Conservation (phyloP, 495 filamentous ascomycete genomes). For the Penicillium lagena region DNA sequence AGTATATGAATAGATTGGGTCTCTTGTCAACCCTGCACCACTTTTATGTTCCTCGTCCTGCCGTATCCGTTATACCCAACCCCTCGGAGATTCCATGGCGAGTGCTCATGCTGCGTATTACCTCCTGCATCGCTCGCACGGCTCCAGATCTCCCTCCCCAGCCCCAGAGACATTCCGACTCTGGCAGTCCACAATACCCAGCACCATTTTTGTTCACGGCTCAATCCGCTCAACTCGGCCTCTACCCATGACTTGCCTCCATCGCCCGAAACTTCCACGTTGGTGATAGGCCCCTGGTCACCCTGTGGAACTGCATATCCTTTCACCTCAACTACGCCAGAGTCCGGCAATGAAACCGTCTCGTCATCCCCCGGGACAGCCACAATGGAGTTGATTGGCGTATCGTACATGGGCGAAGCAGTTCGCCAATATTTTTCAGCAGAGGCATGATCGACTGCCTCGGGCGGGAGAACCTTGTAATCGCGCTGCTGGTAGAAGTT, state of each 20-base stretch:
- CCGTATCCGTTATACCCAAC: conserved; percentile 59
- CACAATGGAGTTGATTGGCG: conserved; percentile 56
- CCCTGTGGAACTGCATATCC: conserved; percentile 54
- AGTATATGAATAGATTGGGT: neutral
- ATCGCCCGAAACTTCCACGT: conserved; percentile 47
- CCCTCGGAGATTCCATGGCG: conserved; percentile 53
- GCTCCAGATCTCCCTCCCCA: conserved; percentile 38
- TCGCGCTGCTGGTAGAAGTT: conserved; percentile 56
- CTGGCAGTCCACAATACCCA: conserved; percentile 43
- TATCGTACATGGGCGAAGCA: conserved; percentile 50
- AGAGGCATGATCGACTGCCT: conserved; percentile 41
- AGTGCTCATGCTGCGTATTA: conserved; percentile 39
- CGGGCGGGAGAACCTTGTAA: conserved; percentile 58
- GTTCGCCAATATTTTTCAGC: conserved; percentile 49
- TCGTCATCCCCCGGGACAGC: conserved; percentile 37
- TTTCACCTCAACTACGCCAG: conserved; percentile 38
- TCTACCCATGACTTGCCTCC: conserved; percentile 44
- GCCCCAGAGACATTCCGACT: conserved; percentile 23
- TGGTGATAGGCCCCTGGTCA: conserved; percentile 43
- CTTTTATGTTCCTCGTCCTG: conserved; percentile 37
- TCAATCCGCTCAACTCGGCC: conserved; percentile 7
- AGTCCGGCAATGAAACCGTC: conserved; percentile 21
- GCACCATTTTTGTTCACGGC: conserved; percentile 33
- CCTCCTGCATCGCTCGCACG: conserved; percentile 45
- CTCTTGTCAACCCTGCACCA: conserved; percentile 5